Evolutionary conservation across 2,329 filamentous ascomycete genomes (phyloP), one percentile per base, ranked within the genome.

Genomic region (Byssoonygena ceratinophila): DNA sequence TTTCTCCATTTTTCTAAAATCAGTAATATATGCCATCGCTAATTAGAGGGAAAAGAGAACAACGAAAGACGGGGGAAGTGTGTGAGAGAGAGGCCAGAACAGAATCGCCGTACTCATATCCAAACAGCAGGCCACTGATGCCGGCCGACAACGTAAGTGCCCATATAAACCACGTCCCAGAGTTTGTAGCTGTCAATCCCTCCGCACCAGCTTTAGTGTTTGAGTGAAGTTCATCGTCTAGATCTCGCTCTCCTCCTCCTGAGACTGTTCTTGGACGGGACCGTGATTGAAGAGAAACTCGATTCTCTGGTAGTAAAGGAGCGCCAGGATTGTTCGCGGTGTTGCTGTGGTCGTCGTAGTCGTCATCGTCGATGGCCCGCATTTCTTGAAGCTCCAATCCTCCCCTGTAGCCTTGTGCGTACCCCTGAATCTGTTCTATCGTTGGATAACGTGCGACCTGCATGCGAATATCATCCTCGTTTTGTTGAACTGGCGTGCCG

Each of bases 51-150:
- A n/a, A n/a, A n/a, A n/a, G n/a, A n/a, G n/a, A n/a, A n/a, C n/a
- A 18, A 8, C 43, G 37, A 9, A 25, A 12, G 29, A 25, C 14
- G 23, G 23, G 46, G 27, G 8, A n/a, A n/a, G n/a, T n/a, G n/a
- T n/a, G n/a, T n/a, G n/a, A n/a, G n/a, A n/a, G n/a, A n/a, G n/a
- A n/a, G n/a, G n/a, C n/a, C 8, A 18, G 41, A 47, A n/a, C n/a
- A 18, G 3, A 29, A 25, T 29, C 5, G 20, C 55, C 66, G 53
- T 68, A 78, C 76, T 82, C 79, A 61, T 80, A 82, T 52, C 79
- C 79, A 66, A 82, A 82, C 14, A 82, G 64, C 12, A 82, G 64
- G 2, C 79, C 79, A 47, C 74, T 77, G 12, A 82, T 71, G 3
- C 77, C 77, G 5, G 79, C 79, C 20, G 77, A 76, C 41, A 79